phyloP scores from a whole-genome alignment of 2,329 filamentous ascomycete genomes.

The Talaromyces sp. region DNA sequence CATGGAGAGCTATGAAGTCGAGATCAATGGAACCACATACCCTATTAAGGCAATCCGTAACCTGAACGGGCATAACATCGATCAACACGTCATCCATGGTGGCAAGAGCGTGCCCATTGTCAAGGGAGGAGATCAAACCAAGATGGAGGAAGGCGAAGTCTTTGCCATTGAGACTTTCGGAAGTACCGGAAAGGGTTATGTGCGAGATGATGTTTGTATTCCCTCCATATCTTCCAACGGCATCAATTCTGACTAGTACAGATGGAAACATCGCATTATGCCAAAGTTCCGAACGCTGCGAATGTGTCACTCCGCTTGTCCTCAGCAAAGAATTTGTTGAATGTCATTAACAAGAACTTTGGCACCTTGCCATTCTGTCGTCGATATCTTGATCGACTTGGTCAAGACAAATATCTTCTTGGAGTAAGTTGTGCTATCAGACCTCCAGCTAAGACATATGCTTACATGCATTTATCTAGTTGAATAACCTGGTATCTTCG shows the following conservation, averaged over 20 bases:
- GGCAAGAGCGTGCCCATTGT: conserved; percentile 91
- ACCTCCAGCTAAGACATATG: background rate
- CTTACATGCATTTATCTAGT: conserved; percentile 46
- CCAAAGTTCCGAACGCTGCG: conserved; percentile 66
- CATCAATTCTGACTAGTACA: conserved; percentile 26
- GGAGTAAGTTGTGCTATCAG: conserved; percentile 58
- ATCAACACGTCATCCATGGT: conserved; percentile 85
- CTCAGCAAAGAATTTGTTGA: conserved; percentile 81
- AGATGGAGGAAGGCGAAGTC: conserved; percentile 96
- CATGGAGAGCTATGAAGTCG: conserved; percentile 90
- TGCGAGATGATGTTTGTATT: conserved; percentile 70
- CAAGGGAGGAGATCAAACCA: conserved; percentile 79
- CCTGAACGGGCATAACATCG: conserved; percentile 84
- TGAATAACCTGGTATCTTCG: conserved; percentile 78
- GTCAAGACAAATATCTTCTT: conserved; percentile 89
- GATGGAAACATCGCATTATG: conserved; percentile 85
- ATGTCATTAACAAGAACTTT: conserved; percentile 93
- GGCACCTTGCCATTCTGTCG: conserved; percentile 87
- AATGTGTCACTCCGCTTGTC: conserved; percentile 73
- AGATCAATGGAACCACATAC: conserved; percentile 72
- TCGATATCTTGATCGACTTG: conserved; percentile 86
- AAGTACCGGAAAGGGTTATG: conserved; percentile 84
- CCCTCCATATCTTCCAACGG: no score
- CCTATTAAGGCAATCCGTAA: conserved; percentile 84
- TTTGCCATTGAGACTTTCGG: conserved; percentile 97